Conservation (phyloP, 208 protist species). For the Strigomonas oncopelti region DNA sequence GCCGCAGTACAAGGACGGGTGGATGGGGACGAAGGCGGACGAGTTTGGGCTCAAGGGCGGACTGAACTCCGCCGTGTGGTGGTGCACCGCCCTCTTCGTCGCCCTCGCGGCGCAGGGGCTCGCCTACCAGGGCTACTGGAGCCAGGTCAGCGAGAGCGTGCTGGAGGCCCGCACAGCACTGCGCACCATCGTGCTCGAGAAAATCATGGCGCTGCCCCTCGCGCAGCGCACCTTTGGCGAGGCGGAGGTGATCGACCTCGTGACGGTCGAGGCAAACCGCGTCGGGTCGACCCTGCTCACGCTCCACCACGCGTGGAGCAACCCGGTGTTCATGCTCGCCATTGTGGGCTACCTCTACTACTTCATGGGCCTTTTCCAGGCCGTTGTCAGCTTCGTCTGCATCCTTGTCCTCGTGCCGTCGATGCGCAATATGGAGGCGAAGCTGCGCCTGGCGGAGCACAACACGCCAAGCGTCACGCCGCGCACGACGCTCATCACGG, state of each 20-base stretch:
- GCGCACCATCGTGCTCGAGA: slow-evolving; percentile 53
- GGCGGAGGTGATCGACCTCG: slow-evolving; percentile 42
- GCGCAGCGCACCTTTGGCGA: slow-evolving; percentile 60
- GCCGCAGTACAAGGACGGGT: slow-evolving; percentile 11
- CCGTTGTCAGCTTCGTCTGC: slow-evolving; percentile 26
- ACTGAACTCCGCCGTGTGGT: slow-evolving; percentile 15
- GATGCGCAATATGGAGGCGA: slow-evolving; percentile 21
- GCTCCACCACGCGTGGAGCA: slow-evolving; percentile 60
- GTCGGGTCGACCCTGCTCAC: slow-evolving; percentile 32
- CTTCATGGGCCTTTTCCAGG: slow-evolving; percentile 38
- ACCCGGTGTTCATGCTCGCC: slow-evolving; percentile 32
- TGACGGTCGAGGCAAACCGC: slow-evolving; percentile 39
- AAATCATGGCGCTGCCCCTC: slow-evolving; percentile 50
- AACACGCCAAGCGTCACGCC: slow-evolving; percentile 14
- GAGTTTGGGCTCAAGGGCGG: slow-evolving; percentile 19
- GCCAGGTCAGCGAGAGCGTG: slow-evolving; percentile 35
- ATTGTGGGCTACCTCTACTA: slow-evolving; percentile 30
- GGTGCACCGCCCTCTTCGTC: slow-evolving; percentile 27
- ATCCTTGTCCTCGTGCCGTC: slow-evolving; percentile 30
- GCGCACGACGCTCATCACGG: slow-evolving; percentile 39
- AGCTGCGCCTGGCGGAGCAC: slow-evolving; percentile 29
- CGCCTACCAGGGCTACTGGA: slow-evolving; percentile 39
- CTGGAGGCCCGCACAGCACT: slow-evolving; percentile 55
- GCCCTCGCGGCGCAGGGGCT: slow-evolving; percentile 44
- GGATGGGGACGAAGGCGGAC: slow-evolving; percentile 18